Evolutionary conservation across 768 basidiomycete species (phyloP), one percentile per base, ranked within the genome.

Genomic region (Gloeostereum incarnatum): DNA sequence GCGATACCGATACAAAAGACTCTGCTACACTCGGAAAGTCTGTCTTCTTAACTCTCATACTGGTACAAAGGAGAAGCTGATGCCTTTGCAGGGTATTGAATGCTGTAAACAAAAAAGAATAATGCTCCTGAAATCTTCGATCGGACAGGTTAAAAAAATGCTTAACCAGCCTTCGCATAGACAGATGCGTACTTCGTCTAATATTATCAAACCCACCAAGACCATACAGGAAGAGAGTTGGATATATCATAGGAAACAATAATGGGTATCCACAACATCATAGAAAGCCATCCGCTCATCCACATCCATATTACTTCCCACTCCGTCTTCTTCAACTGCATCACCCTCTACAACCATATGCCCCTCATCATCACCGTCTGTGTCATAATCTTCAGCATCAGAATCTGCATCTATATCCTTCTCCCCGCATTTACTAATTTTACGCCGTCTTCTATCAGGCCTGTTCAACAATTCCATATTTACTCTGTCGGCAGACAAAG

Each of bases 11-110:
- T 0, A 31, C 36, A 27, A 58, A 43, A 2, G 45, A 34, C 0
- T 19, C 17, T 0, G 54, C 52, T 21, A 54, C 40, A 8, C 11
- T 6, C 5, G 33, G 14, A 38, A 53, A 57, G 3, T 31, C n/a
- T 0, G 25, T 1, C 19, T 39, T 40, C 19, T 49, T 44, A 0
- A 56, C 49, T 10, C 51, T 52, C 3, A 58, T 20, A 17, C 43
- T 40, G 3, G 50, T 47, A 23, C 52, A 49, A 5, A 55, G 31
- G 1, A 56, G 22, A 0, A 52, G 25, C 8, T 24, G 23, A 0
- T 51, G 39, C 1, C 49, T 21, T 29, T 60, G 58, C 1, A 57
- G 11, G 10, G 59, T 49, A 29, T 55, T 60, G 33, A 59, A 55
- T 1, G 46, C 58, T 4, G 49, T 48, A 39, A 59, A 60, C 0